Conservation (phyloP, 805 yeast genomes). For the Zygotorulaspora sp. region DNA sequence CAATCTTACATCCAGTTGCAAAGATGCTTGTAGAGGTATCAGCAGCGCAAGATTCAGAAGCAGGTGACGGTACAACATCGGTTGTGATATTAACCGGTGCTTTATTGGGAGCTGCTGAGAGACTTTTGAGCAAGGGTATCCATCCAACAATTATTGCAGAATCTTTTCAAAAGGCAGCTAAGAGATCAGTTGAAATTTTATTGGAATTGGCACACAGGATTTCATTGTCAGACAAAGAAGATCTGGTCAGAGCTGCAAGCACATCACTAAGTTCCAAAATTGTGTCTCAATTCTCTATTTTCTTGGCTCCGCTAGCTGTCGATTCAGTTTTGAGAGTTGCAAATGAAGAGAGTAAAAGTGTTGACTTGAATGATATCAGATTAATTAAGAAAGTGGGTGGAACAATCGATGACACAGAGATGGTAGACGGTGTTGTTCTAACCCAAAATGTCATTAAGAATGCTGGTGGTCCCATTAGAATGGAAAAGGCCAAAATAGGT, state of each 20-base stretch:
- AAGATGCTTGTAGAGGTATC: slow-evolving; percentile 96
- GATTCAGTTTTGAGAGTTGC: slow-evolving; percentile 83
- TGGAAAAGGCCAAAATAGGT: slow-evolving; percentile 90
- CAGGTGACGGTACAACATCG: slow-evolving; percentile 99
- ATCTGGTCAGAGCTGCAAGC: slow-evolving; percentile 84
- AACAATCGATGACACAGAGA: slow-evolving; percentile 92
- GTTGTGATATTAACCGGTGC: slow-evolving; percentile 96
- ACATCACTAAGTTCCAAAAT: slow-evolving; percentile 93
- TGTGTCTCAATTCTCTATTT: slow-evolving; percentile 84
- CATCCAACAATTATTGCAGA: slow-evolving; percentile 96
- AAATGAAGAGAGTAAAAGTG: slow-evolving; percentile 55
- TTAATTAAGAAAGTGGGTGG: slow-evolving; percentile 94
- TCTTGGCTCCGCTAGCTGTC: slow-evolving; percentile 89
- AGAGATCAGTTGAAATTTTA: slow-evolving; percentile 73
- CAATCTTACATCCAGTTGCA: slow-evolving; percentile 97
- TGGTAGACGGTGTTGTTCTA: slow-evolving; percentile 88
- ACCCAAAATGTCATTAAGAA: slow-evolving; percentile 84
- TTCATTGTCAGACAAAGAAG: slow-evolving; percentile 73
- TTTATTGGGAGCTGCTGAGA: slow-evolving; percentile 89
- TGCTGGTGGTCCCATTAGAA: slow-evolving; percentile 93
- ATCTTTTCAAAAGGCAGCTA: slow-evolving; percentile 84
- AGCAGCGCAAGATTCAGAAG: slow-evolving; percentile 97
- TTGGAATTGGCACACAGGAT: slow-evolving; percentile 81
- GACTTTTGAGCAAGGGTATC: slow-evolving; percentile 79
- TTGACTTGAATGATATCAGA: slow-evolving; percentile 84